Evolutionary conservation across 1,139 yeast genomes (phyloP), one percentile per base, ranked within the genome.

Genomic region (Lodderomyces parapsilosis): DNA sequence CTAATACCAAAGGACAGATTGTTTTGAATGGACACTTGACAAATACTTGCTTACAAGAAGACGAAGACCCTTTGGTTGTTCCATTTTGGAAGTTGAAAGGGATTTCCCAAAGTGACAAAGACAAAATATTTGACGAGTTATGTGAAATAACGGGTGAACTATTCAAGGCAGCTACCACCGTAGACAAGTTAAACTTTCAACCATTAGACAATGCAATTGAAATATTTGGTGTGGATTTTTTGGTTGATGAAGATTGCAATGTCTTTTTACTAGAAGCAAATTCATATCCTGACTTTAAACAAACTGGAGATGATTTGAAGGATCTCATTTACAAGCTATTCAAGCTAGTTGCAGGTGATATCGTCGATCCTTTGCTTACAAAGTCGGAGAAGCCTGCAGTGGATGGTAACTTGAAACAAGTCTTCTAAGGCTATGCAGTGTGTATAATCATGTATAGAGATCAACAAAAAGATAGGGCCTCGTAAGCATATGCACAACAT

Each of bases 231-330:
- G 69, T 93, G 11, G 99, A 93, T 61, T 90, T 88, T 62, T 63
- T 93, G 47, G 86, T 93, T 7, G 82, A 81, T 51, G 69, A 66
- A 1, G 69, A 80, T 35, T 60, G 63, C 24, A 58, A 69, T 8
- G 93, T 86, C 3, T 71, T 71, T 38, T 62, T 93, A 35, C 66
- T 93, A 32, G 99, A 93, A 61, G 88, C 90, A 38, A 93, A 93
- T 58, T 85, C 98, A 8, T 93, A 86, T 59, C 99, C 99, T 0
- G 99, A 93, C 59, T 93, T 93, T 65, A 90, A 90, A 58, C 99
- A 93, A 63, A 93, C 98, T 0, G 99, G 99, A 10, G 78, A 68
- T 15, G 83, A 77, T 6, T 71, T 93, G 54, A 86, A 85, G 57
- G 68, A 57, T 1, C 57, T 91, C 22, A 87, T 93, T 24, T 71